Conservation (phyloP, 129 eudicot genomes). For the Centrapalus pauciflorus region DNA sequence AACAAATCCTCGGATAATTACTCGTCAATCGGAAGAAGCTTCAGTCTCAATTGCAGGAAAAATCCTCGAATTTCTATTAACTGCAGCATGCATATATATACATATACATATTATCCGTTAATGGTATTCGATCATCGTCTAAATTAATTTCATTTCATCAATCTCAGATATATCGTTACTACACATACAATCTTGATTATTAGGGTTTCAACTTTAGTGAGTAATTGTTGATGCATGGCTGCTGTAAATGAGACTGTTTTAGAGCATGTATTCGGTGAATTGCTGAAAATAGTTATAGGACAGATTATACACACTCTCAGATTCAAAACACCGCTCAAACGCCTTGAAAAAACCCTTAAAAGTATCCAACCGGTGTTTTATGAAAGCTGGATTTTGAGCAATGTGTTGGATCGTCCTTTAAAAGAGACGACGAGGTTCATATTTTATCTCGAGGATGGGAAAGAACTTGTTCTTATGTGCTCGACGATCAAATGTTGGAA, state of each 20-base stretch:
- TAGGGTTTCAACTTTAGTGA: not conserved
- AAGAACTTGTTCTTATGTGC: conserved; percentile 22
- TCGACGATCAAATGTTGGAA: not conserved
- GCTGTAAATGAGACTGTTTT: not conserved
- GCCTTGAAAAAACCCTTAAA: conserved; percentile 18
- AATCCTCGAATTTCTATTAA: not conserved
- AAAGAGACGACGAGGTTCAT: conserved; percentile 1
- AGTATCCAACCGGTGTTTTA: conserved; percentile 1
- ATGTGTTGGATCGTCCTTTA: not conserved
- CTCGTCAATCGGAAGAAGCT: conserved; percentile 6
- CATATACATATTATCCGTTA: not conserved
- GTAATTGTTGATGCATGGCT: conserved; percentile 9
- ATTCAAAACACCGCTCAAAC: conserved; percentile 8
- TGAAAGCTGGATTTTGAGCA: not conserved
- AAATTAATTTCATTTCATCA: not conserved
- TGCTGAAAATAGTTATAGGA: not conserved
- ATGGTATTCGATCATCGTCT: not conserved
- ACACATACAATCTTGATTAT: not conserved
- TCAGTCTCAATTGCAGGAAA: not conserved
- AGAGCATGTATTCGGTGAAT: not conserved
- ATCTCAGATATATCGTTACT: not conserved
- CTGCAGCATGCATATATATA: not conserved
- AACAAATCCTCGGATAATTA: not conserved
- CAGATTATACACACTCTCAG: not conserved
- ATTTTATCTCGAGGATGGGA: conserved; percentile 4